Conservation (phyloP, 257 asterid species). For the Fraxinus quadrangulata region DNA sequence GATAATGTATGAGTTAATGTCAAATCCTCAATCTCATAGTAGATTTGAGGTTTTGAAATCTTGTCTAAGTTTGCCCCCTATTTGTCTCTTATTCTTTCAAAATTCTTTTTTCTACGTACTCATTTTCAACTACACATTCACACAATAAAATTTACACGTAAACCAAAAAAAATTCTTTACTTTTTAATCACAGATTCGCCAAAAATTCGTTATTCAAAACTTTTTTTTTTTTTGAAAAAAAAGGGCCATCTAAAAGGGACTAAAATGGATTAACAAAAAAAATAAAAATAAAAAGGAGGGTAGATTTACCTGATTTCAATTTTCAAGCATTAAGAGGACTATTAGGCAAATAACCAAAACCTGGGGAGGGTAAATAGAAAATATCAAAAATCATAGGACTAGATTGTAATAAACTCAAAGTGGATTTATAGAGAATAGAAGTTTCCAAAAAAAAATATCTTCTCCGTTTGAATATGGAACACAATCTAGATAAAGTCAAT, state of each 20-base stretch:
- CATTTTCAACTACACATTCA: no score
- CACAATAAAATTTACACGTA: no score
- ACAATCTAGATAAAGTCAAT: conserved; percentile 30
- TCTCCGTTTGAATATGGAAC: conserved; percentile 31
- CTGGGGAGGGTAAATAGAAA: not conserved
- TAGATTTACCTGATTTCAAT: no score
- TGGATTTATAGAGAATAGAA: not conserved
- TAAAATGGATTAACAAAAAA: not conserved
- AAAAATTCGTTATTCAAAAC: no score
- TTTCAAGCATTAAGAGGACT: not conserved
- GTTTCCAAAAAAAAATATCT: conserved; percentile 1
- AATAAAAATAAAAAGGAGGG: not conserved
- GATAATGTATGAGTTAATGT: no score
- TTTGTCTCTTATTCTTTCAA: no score
- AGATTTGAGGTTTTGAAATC: not conserved
- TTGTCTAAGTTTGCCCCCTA: not conserved
- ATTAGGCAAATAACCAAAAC: not conserved
- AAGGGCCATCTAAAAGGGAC: no score
- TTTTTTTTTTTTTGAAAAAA: no score
- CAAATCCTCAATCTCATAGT: not conserved
- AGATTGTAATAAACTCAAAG: not conserved
- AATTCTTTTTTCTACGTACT: no score
- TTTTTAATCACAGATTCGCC: no score
- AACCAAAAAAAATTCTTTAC: no score
- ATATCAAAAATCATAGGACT: not conserved